phyloP scores from a whole-genome alignment of 805 yeast genomes.

The Lachancea nothofagi region DNA sequence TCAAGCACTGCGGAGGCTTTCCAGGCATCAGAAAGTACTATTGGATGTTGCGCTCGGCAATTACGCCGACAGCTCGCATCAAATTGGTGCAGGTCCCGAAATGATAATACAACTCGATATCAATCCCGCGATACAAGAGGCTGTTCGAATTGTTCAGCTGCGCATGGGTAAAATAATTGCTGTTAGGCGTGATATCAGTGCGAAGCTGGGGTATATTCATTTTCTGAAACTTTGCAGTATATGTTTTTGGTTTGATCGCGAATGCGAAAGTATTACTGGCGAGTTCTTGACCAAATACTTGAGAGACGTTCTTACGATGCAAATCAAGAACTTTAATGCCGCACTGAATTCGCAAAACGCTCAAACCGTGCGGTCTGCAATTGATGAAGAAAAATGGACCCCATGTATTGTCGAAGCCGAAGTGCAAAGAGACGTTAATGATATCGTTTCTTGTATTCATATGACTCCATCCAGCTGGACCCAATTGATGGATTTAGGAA shows the following conservation, averaged over 20 bases:
- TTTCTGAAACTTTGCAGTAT: conserved; percentile 65
- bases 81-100: conserved; percentile 21
- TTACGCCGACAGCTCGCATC: conserved; percentile 25
- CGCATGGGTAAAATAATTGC: conserved; percentile 72
- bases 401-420: conserved; percentile 52
- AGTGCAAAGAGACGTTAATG: conserved; percentile 47
- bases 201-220: conserved; percentile 49
- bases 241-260: conserved; percentile 64
- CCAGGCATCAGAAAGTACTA: conserved; percentile 72
- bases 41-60: conserved; percentile 62
- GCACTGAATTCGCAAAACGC: conserved; percentile 50
- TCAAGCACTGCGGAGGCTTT: conserved; percentile 67
- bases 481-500: conserved; percentile 25
- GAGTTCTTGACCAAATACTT: conserved; percentile 52
- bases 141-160: conserved; percentile 66
- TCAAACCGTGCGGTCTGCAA: conserved; percentile 40
- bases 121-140: conserved; percentile 55
- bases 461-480: conserved; percentile 48
- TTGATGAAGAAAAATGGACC: conserved; percentile 76
- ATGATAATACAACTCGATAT: conserved; percentile 59
- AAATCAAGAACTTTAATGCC: conserved; percentile 53
- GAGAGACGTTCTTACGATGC: conserved; percentile 61
- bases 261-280: conserved; percentile 80
- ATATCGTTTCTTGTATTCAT: conserved; percentile 43
- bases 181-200: conserved; percentile 69